A percentile compares a stretch with the other conserved stretches of the same genome.
These are phyloP conservation scores for Coniferiporia weirii DNA, from an alignment of 1,284 basidiomycete species.

Conservation along the genomic window DNA sequence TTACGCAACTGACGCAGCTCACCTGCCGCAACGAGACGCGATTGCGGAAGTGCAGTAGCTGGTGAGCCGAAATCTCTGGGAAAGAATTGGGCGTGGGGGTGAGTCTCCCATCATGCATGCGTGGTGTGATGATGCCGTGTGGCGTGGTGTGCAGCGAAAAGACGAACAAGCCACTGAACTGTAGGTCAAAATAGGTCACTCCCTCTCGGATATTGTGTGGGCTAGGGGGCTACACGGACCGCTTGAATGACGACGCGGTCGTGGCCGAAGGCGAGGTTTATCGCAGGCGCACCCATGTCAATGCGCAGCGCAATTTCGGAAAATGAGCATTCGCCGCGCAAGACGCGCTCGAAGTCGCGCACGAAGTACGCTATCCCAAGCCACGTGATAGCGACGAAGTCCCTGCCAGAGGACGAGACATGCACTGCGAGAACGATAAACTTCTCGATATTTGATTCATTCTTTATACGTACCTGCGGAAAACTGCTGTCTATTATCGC, in stretches of 20 bases:
- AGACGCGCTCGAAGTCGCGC: slow-evolving; percentile 45
- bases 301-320: slow-evolving; percentile 14
- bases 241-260: slow-evolving; percentile 13
- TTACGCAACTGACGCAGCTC: slow-evolving; percentile 12
- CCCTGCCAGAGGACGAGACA: slow-evolving; percentile 50
- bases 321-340: slow-evolving; percentile 7
- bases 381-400: slow-evolving; percentile 44
- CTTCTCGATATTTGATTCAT: neutral
- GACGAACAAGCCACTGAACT: slow-evolving; percentile 9
- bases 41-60: slow-evolving; percentile 12
- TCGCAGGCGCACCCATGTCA: slow-evolving; percentile 2
- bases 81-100: neutral
- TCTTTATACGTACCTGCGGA: slow-evolving; percentile 7
- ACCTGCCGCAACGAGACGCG: slow-evolving; percentile 9
- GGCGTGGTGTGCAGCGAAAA: slow-evolving; percentile 2
- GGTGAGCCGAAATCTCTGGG: slow-evolving; percentile 3
- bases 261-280: slow-evolving; percentile 17
- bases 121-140: neutral
- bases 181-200: neutral
- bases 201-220: neutral
- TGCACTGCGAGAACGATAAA: slow-evolving; percentile 40
- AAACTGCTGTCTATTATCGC: slow-evolving; percentile 7
- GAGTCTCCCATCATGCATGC: neutral
- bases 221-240: slow-evolving; percentile 2
- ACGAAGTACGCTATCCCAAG: slow-evolving; percentile 46